Evolutionary conservation across 1,284 basidiomycete species (phyloP).

Genomic region (Phellopilus nigrolimitatus): DNA sequence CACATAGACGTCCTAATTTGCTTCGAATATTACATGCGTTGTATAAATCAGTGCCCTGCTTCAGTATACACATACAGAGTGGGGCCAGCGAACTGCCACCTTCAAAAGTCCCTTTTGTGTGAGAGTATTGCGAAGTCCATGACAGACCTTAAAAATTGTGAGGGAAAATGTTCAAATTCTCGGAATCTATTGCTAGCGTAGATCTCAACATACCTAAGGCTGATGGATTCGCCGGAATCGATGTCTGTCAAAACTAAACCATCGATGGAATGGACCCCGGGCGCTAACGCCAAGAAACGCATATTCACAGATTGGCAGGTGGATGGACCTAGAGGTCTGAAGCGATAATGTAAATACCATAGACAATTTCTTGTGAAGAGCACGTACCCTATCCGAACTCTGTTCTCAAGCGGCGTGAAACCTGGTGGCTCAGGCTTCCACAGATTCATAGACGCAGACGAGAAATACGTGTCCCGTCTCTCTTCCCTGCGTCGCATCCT

Average conservation of each 20-base stretch:
- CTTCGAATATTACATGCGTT: conserved; percentile 9
- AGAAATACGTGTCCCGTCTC: conserved; percentile 21
- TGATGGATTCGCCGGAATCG: conserved; percentile 67
- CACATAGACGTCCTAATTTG: neutral
- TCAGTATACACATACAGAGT: neutral
- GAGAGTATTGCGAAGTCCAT: conserved; percentile 19
- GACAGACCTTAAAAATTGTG: conserved; percentile 13
- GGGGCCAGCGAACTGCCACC: neutral
- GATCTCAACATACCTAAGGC: conserved; percentile 52
- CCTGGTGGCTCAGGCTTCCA: conserved; percentile 46
- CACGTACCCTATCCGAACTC: conserved; percentile 75
- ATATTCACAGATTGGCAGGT: conserved; percentile 85
- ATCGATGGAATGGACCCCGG: conserved; percentile 77
- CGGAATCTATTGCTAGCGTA: neutral
- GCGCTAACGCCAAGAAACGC: conserved; percentile 75
- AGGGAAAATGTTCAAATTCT: neutral
- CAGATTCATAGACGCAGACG: conserved; percentile 26
- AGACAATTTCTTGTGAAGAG: neutral
- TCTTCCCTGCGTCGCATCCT: conserved; percentile 41
- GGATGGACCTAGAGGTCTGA: conserved; percentile 71
- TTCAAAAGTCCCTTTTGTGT: neutral
- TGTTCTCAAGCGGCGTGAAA: conserved; percentile 74
- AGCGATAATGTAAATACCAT: conserved; percentile 5
- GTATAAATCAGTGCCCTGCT: neutral
- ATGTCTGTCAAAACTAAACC: conserved; percentile 69